These are phyloP conservation scores for Penicillium sp. DNA, from an alignment of 2,329 filamentous ascomycete genomes.

Conservation along the genomic window DNA sequence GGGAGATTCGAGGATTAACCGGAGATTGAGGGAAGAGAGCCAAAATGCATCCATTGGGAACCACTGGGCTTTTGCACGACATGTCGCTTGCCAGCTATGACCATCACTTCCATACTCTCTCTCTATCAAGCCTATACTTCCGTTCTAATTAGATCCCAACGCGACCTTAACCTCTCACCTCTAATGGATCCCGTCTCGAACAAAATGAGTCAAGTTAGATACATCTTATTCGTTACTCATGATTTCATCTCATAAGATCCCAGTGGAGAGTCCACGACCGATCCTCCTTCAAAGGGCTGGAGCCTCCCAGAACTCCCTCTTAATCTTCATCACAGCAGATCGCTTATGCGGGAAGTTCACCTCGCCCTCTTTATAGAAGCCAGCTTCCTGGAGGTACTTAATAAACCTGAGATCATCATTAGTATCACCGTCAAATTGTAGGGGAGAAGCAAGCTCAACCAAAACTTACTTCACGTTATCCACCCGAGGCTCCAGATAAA, in stretches of 20 bases:
- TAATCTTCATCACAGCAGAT: slow-evolving; percentile 78
- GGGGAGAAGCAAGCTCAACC: neutral
- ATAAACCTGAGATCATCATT: slow-evolving; percentile 57
- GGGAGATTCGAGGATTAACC: neutral
- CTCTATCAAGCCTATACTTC: neutral
- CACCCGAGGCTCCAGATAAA: slow-evolving; percentile 85
- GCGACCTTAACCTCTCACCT: too few relatives aligned
- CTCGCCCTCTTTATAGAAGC: slow-evolving; percentile 86
- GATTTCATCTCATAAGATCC: neutral
- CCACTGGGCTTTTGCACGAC: neutral
- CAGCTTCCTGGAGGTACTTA: slow-evolving; percentile 68
- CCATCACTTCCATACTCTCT: neutral
- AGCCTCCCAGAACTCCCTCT: slow-evolving; percentile 76
- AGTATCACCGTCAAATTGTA: slow-evolving; percentile 8
- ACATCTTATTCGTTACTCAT: slow-evolving; percentile 18
- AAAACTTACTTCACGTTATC: slow-evolving; percentile 80
- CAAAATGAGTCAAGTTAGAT: neutral
- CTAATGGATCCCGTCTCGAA: neutral
- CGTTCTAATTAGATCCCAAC: neutral
- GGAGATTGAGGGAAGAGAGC: neutral
- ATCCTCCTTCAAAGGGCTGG: slow-evolving; percentile 55
- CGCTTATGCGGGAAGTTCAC: slow-evolving; percentile 91
- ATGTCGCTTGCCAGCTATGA: neutral
- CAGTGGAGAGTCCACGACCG: neutral
- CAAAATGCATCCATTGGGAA: neutral